These are phyloP conservation scores for Plasmodium gaboni DNA, from an alignment of 169 alveolate species.

Conservation along the genomic window DNA sequence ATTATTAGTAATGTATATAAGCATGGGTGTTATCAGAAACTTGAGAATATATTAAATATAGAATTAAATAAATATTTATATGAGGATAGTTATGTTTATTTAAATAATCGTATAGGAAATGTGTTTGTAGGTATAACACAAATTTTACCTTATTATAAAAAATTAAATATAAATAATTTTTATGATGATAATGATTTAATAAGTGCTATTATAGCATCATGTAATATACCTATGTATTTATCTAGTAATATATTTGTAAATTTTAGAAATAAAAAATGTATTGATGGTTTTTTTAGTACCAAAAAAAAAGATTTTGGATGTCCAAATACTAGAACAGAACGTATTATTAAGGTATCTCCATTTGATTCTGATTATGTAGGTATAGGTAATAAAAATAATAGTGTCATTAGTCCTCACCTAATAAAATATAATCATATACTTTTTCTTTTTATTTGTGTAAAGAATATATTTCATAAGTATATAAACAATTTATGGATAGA, in stretches of 20 bases:
- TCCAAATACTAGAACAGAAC: slow-evolving; percentile 75
- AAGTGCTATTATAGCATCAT: slow-evolving; percentile 81
- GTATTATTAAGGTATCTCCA: slow-evolving; percentile 75
- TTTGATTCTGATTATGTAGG: slow-evolving; percentile 61
- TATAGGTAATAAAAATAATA: slow-evolving; percentile 60
- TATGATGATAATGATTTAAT: slow-evolving; percentile 75
- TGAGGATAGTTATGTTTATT: slow-evolving; percentile 70
- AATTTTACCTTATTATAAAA: slow-evolving; percentile 55
- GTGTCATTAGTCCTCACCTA: slow-evolving; percentile 58
- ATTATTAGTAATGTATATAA: slow-evolving; percentile 68
- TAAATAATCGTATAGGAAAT: slow-evolving; percentile 79
- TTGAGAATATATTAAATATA: slow-evolving; percentile 69
- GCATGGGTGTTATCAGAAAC: slow-evolving; percentile 71
- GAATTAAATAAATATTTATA: slow-evolving; percentile 37
- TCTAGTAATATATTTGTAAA: slow-evolving; percentile 76
- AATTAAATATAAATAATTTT: slow-evolving; percentile 67
- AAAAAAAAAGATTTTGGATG: slow-evolving; percentile 73
- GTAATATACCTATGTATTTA: slow-evolving; percentile 80
- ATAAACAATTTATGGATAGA: slow-evolving; percentile 42
- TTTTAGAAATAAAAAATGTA: slow-evolving; percentile 79
- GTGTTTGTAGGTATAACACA: slow-evolving; percentile 73
- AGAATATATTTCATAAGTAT: slow-evolving; percentile 34
- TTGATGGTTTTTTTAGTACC: slow-evolving; percentile 82
- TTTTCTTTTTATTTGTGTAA: slow-evolving; percentile 19
- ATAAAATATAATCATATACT: slow-evolving; percentile 37